These are phyloP conservation scores for Gossypium ekmanianum DNA, from an alignment of 345 rosid species.

Conservation along the genomic window DNA sequence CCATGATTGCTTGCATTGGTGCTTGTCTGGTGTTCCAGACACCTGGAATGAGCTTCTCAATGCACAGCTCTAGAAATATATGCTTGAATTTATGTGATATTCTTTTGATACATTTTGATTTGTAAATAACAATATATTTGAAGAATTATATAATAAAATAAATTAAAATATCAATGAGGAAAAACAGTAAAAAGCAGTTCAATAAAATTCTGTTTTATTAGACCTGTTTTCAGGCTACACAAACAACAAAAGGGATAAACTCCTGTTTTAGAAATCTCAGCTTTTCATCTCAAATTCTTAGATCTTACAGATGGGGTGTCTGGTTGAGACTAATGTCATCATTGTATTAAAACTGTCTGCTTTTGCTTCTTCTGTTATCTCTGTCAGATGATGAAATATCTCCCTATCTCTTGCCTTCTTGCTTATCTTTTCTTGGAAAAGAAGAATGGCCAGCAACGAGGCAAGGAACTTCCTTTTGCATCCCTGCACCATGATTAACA, in stretches of 20 bases:
- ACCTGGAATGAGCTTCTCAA: constrained; percentile 50
- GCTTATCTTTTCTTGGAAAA: constrained; percentile 9
- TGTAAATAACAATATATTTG: neutral
- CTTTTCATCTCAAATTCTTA: neutral
- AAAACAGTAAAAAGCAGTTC: neutral
- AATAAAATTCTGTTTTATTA: neutral
- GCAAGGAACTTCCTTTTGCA: constrained; percentile 6
- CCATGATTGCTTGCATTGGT: constrained; percentile 45
- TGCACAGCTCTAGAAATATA: constrained; percentile 26
- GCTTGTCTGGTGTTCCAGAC: constrained; percentile 51
- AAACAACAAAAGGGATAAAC: neutral
- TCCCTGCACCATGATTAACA: constrained; percentile 13
- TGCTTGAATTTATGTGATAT: neutral
- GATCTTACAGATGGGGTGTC: neutral
- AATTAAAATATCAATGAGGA: neutral
- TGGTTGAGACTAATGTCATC: neutral
- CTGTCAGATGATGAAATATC: constrained; percentile 11
- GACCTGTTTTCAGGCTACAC: neutral
- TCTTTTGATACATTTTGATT: neutral
- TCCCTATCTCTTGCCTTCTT: constrained; percentile 16
- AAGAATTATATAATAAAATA: neutral
- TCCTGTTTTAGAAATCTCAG: neutral
- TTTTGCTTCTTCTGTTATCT: neutral
- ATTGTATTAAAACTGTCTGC: neutral
- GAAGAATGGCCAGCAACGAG: constrained; percentile 38